A percentile compares a stretch with the other conserved stretches of the same genome.
Evolutionary conservation across 2,329 filamentous ascomycete species (phyloP).

Genomic region (Balansia obtecta): DNA sequence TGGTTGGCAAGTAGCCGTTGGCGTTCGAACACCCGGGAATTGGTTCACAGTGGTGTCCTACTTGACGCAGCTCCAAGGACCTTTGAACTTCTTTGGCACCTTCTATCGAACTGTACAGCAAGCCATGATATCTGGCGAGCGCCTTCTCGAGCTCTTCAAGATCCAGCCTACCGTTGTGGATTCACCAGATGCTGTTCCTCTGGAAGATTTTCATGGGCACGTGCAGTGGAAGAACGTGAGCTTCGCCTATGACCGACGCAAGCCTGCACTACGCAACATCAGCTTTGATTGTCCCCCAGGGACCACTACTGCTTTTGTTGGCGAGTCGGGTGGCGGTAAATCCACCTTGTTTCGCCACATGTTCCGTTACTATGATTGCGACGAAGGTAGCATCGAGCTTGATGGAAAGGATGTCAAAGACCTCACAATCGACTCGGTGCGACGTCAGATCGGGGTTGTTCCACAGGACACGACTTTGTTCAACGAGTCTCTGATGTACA

Average conservation of each 20-base stretch:
- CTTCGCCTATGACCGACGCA: constrained; percentile 81
- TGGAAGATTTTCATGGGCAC: constrained; percentile 63
- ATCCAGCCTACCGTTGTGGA: constrained; percentile 88
- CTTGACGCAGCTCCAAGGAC: constrained; percentile 67
- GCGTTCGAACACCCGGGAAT: constrained; percentile 51
- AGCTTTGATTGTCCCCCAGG: constrained; percentile 79
- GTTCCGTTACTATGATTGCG: constrained; percentile 90
- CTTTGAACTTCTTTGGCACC: constrained; percentile 80
- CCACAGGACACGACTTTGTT: constrained; percentile 94
- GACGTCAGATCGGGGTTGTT: constrained; percentile 85
- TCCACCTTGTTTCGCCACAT: constrained; percentile 92
- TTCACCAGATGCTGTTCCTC: constrained; percentile 45
- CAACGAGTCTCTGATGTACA: constrained; percentile 92
- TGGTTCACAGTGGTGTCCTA: constrained; percentile 67
- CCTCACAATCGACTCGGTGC: constrained; percentile 85
- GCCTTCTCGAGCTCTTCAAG: constrained; percentile 90
- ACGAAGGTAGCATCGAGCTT: constrained; percentile 67
- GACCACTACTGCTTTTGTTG: constrained; percentile 90
- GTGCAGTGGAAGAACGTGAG: constrained; percentile 81
- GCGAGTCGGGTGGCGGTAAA: constrained; percentile 93
- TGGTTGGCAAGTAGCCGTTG: constrained; percentile 63
- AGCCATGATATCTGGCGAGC: constrained; percentile 93
- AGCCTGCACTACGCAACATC: constrained; percentile 71
- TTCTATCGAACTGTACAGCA: constrained; percentile 96
- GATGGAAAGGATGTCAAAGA: constrained; percentile 77